Evolutionary conservation across 2,329 filamentous ascomycete species (phyloP), one percentile per base, ranked within the genome.

Genomic region (Colletotrichum somersetense): DNA sequence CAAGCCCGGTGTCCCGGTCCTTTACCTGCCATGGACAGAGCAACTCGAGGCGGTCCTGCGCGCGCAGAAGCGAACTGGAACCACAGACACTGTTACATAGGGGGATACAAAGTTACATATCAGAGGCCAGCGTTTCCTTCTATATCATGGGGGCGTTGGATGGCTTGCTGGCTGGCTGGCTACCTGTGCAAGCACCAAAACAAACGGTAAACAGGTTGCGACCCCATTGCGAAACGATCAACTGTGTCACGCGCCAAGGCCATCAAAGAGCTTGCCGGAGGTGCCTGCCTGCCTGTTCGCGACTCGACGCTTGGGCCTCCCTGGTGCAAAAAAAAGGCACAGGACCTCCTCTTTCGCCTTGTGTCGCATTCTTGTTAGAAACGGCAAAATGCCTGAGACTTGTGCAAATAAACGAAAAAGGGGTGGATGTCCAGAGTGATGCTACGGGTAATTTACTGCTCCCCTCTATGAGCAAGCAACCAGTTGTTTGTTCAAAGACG

Each of bases 171-270:
- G 30, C 30, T 30, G 30, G 30, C 8, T 42, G 46, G 46, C 38
- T n/a, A 42, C 6, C 16, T 46, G 8, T 20, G 42, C 11, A n/a
- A 10, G 20, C 44, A n/a, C 18, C 7, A n/a, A 3, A n/a, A n/a
- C 44, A n/a, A 11, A 23, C 3, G 20, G 20, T 20, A 4, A n/a
- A n/a, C 18, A 16, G 44, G 20, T 46, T 46, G 44, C 44, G 44
- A 67, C n/a, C 30, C 14, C n/a, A 65, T 57, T 72, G 40, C 70
- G 66, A 72, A 72, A 72, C 66, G 48, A 35, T 44, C 58, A 40
- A 50, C 61, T 72, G 70, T 72, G 58, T 70, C 70, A 72, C 65
- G 66, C 70, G 70, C 70, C 61, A 64, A 65, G 66, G 70, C 64
- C 65, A 35, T 23, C 48, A 44, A 38, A 66, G 33, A 52, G 48